Conservation (phyloP, 2,329 filamentous ascomycete species). For the Cyclaneusma minus region DNA sequence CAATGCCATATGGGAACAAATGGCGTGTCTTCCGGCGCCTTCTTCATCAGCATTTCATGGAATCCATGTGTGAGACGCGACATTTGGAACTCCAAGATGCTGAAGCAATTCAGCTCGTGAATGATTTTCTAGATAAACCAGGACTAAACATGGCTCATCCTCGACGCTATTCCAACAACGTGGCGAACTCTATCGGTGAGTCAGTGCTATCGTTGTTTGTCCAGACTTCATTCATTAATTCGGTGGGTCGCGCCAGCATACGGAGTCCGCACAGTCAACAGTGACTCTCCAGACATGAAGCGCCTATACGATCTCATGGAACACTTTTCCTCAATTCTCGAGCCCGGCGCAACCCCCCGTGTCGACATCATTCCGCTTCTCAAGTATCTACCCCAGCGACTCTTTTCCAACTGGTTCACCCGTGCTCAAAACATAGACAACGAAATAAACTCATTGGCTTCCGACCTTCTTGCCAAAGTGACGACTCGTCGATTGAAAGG, state of each 20-base stretch:
- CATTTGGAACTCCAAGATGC: conserved; percentile 28
- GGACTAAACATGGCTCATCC: conserved; percentile 29
- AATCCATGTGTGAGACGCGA: conserved; percentile 25
- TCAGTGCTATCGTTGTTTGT: conserved; percentile 3
- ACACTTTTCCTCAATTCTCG: conserved; percentile 26
- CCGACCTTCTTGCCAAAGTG: no score
- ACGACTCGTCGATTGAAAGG: no score
- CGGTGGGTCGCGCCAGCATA: no score
- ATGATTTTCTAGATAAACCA: conserved; percentile 25
- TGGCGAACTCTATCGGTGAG: conserved; percentile 25
- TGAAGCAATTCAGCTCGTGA: conserved; percentile 30
- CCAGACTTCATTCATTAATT: no score
- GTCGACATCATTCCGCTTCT: conserved; percentile 30
- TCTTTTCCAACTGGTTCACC: conserved; percentile 24
- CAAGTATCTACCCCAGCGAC: conserved; percentile 23
- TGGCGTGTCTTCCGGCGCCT: conserved; percentile 31
- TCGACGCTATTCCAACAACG: conserved; percentile 31
- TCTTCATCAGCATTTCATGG: conserved; percentile 26
- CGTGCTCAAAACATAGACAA: conserved; percentile 21
- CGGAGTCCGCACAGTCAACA: conserved; percentile 19
- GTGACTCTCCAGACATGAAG: conserved; percentile 21
- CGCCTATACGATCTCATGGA: conserved; percentile 26
- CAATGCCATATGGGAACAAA: conserved; percentile 27
- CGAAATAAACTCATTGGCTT: conserved; percentile 27
- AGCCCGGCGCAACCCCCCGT: conserved; percentile 30